These are phyloP conservation scores for Dioscorea zingiberensis DNA, from an alignment of 106 monocot species.

Conservation along the genomic window DNA sequence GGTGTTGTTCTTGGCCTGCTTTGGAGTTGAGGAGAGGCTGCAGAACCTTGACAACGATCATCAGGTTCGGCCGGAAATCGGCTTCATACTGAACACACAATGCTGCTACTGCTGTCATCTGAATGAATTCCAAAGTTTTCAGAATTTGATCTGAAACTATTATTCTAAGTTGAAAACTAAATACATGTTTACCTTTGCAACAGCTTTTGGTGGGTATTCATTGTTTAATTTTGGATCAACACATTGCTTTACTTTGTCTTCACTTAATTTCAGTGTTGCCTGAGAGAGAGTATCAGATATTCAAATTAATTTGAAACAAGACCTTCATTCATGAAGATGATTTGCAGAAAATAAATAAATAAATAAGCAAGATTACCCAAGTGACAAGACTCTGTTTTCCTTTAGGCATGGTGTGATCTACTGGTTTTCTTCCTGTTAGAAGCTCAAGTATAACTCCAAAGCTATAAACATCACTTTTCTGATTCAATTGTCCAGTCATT, in stretches of 20 bases:
- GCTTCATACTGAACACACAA: conserved; percentile 38
- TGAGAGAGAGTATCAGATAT: not conserved
- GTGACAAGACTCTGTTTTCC: conserved; percentile 45
- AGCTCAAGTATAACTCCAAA: conserved; percentile 43
- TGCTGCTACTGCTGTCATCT: conserved; percentile 32
- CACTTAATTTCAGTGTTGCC: conserved; percentile 37
- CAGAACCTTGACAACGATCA: conserved; percentile 34
- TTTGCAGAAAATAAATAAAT: not conserved
- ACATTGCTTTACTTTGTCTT: conserved; percentile 42
- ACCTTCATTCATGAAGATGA: not conserved
- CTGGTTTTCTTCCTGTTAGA: conserved; percentile 40
- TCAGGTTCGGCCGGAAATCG: conserved; percentile 42
- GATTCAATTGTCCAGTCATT: conserved; percentile 44
- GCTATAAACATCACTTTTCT: conserved; percentile 44
- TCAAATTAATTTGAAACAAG: not conserved
- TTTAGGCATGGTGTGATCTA: conserved; percentile 50
- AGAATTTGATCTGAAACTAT: not conserved
- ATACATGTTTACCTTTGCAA: conserved; percentile 26
- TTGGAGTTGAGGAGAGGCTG: conserved; percentile 28
- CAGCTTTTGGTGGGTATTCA: conserved; percentile 35
- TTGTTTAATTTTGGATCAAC: conserved; percentile 32
- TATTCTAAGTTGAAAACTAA: too few species aligned
- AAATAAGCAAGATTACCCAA: conserved; percentile 18
- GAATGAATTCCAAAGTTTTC: not conserved
- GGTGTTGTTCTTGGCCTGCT: conserved; percentile 15